Evolutionary conservation across 345 rosid species (phyloP).

Genomic region (Combretum micranthum): DNA sequence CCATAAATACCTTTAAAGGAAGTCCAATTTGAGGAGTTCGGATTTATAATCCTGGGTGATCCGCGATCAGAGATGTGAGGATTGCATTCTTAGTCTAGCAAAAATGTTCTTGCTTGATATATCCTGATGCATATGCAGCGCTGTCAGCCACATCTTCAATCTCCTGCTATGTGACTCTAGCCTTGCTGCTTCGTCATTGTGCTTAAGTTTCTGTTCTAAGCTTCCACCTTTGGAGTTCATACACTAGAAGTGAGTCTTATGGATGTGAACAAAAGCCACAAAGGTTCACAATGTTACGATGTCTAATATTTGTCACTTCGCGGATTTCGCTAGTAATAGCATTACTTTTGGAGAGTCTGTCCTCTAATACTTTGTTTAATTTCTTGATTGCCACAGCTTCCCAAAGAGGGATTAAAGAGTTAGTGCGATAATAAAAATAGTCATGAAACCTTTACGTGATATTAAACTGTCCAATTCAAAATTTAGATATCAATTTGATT

Average conservation of each 20-base stretch:
- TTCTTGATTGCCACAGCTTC: constrained; percentile 21
- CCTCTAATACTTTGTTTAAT: background rate
- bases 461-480: too few species aligned
- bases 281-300: constrained; percentile 28
- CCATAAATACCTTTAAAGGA: constrained; percentile 6
- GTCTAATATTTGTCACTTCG: constrained; percentile 19
- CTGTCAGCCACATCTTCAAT: constrained; percentile 4
- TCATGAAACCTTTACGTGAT: too few species aligned
- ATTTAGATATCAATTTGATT: too few species aligned
- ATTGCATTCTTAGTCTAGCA: constrained; percentile 5
- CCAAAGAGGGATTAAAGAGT: too few species aligned
- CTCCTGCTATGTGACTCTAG: constrained; percentile 20
- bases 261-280: constrained; percentile 23
- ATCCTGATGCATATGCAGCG: constrained; percentile 6
- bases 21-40: constrained; percentile 11
- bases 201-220: constrained; percentile 8
- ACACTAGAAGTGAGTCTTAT: constrained; percentile 21
- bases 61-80: constrained; percentile 8
- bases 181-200: constrained; percentile 2
- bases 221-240: constrained; percentile 26
- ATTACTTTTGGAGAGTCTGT: background rate
- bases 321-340: constrained; percentile 22
- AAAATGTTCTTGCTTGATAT: constrained; percentile 11
- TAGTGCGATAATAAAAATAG: too few species aligned
- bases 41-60: background rate